Percentiles rank a stretch among this genome's conserved stretches.
Conservation (phyloP, 306 rosid genomes). For the Abrus pulchellus region DNA sequence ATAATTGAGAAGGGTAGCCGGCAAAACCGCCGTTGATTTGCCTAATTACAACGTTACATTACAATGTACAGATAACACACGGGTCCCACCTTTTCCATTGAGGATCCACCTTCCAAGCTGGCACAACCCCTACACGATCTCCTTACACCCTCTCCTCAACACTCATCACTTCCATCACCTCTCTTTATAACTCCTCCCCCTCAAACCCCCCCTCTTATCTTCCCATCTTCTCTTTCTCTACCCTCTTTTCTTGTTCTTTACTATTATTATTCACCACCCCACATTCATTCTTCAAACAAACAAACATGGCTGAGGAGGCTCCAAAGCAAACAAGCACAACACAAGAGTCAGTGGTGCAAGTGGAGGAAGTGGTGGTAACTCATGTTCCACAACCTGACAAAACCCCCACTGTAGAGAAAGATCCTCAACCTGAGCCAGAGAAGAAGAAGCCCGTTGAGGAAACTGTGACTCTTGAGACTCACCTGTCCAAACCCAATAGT, state of each 20-base stretch:
- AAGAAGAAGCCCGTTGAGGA: conserved; percentile 45
- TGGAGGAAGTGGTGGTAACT: conserved; percentile 43
- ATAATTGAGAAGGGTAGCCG: conserved; percentile 43
- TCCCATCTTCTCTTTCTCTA: background rate
- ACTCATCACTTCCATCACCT: background rate
- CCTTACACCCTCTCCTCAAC: conserved; percentile 32
- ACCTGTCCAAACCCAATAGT: conserved; percentile 46
- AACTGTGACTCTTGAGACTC: conserved; percentile 42
- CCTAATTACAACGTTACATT: conserved; percentile 35
- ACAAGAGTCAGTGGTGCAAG: conserved; percentile 42
- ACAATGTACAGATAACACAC: background rate
- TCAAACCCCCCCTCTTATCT: background rate
- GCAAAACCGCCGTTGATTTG: conserved; percentile 58
- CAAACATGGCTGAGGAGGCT: conserved; percentile 55
- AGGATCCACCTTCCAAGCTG: conserved; percentile 48
- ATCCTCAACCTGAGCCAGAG: conserved; percentile 36
- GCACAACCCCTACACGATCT: conserved; percentile 33
- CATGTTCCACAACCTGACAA: conserved; percentile 56
- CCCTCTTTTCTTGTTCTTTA: background rate
- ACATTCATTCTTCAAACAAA: too few species aligned
- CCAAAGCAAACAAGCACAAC: conserved; percentile 8
- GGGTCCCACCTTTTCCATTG: conserved; percentile 48
- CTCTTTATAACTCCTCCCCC: conserved; percentile 48
- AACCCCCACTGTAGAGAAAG: conserved; percentile 17
- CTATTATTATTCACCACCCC: background rate